Conservation (phyloP, 1,139 yeast genomes). For the Nakaseomyces glabratus region DNA sequence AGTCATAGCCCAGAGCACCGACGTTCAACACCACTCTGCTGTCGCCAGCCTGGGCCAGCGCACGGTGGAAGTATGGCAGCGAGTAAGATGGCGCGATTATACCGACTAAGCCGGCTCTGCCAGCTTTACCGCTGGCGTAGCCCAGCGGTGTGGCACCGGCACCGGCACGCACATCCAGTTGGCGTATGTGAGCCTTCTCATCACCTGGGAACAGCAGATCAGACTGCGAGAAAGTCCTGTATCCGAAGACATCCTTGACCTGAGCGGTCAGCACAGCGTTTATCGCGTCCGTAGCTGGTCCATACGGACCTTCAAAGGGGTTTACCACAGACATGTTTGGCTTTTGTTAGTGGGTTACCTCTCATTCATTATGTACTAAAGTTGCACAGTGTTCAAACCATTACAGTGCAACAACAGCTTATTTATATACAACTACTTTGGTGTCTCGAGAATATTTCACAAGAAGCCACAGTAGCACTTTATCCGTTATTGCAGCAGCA, state of each 20-base stretch:
- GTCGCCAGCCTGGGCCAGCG: slow-evolving; percentile 39
- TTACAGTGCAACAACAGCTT: too few relatives aligned
- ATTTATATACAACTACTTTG: too few relatives aligned
- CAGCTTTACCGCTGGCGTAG: slow-evolving; percentile 37
- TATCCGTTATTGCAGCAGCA: too few relatives aligned
- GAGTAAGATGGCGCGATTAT: slow-evolving; percentile 61
- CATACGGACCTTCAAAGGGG: too few relatives aligned
- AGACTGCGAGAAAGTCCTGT: slow-evolving; percentile 53
- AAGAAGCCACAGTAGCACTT: too few relatives aligned
- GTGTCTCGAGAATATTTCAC: too few relatives aligned
- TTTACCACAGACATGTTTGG: too few relatives aligned
- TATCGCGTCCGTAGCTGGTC: slow-evolving; percentile 33
- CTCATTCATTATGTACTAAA: too few relatives aligned
- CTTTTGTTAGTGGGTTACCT: too few relatives aligned
- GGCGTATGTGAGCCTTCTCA: slow-evolving; percentile 35
- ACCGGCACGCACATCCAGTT: slow-evolving; percentile 69
- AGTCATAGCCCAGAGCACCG: slow-evolving; percentile 63
- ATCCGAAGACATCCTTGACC: slow-evolving; percentile 59
- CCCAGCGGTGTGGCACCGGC: slow-evolving; percentile 78
- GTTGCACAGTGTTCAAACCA: too few relatives aligned
- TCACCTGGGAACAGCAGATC: slow-evolving; percentile 54
- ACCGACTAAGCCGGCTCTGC: slow-evolving; percentile 37
- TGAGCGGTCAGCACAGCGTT: slow-evolving; percentile 59
- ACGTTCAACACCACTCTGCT: slow-evolving; percentile 55
- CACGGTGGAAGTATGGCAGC: slow-evolving; percentile 36